Evolutionary conservation across 140 eudicot species (phyloP).

Genomic region (Stevia rebaudiana): DNA sequence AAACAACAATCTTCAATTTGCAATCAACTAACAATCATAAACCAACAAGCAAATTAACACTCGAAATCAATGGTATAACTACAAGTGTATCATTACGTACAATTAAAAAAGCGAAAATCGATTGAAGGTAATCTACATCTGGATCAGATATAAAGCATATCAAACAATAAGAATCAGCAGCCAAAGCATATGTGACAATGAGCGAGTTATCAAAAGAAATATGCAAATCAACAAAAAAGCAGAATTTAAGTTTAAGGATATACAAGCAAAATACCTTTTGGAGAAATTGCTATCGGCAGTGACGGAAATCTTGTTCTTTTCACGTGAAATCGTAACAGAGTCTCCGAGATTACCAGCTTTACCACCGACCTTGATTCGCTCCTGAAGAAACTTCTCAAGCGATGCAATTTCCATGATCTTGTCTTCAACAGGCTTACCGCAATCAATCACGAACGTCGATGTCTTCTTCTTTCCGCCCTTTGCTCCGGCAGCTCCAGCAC

Average conservation of each 20-base stretch:
- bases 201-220: neutral
- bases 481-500: constrained; percentile 40
- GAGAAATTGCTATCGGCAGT: constrained; percentile 48
- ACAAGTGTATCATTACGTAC: neutral
- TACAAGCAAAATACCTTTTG: constrained; percentile 27
- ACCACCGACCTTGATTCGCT: constrained; percentile 57
- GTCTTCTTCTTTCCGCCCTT: constrained; percentile 68
- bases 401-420: constrained; percentile 73
- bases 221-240: constrained; percentile 3
- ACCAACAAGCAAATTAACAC: too few species aligned
- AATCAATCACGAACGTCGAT: constrained; percentile 50
- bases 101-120: neutral
- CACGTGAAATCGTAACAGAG: constrained; percentile 51
- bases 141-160: neutral
- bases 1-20: too few species aligned
- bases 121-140: too few species aligned
- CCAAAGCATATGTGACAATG: neutral
- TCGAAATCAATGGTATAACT: too few species aligned
- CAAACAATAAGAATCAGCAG: neutral
- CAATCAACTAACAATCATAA: too few species aligned
- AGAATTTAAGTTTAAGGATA: neutral
- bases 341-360: constrained; percentile 62
- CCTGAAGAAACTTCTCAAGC: constrained; percentile 67
- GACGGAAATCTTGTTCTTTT: constrained; percentile 54
- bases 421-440: constrained; percentile 64